Base-by-base conservation (phyloP, 441 rosid species). In the Erysimum cheiri region DNA sequence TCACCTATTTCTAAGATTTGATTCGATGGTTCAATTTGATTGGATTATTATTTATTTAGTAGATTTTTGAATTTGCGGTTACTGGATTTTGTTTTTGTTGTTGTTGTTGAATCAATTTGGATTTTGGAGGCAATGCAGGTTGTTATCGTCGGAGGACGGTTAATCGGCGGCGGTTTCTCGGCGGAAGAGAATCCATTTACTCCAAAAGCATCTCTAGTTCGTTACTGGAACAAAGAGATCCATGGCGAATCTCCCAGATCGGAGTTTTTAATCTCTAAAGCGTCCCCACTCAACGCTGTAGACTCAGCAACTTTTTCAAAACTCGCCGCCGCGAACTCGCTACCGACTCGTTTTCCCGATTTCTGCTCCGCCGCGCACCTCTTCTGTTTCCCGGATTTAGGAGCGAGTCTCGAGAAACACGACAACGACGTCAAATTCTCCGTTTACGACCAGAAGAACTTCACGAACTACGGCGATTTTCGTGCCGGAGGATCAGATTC, bases 201-300 rank as follows among this genome's bases (percentile, higher is more conserved):
- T 0, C 96, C 97, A 0, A 90, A 78, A 64, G 92, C 93, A 0
- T 82, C 84, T 1, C 55, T 92, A 36, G 75, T 82, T 47, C 91
- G 96, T 28, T 87, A 87, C 82, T 92, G 96, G 98, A 87, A 83
- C 72, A 85, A 82, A 44, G 83, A 82, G 80, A 84, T 90, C 89
- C 74, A 47, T 8, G 67, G 37, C 71, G 44, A 73, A 11, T 75
- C 76, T n/a, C 72, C 83, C 24, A 77, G 74, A 63, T 83, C 93
- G 32, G 60, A 66, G 43, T 87, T 90, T 58, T 77, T 92, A 4
- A 77, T 90, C 47, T 85, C 95, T 17, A 92, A 87, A 57, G 93
- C 88, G 0, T 90, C 98, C 1, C 95, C 95, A 2, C 48, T 92
- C 6, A 80, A 55, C 62, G 85, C 93, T 24, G 87, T 87, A 13